phyloP scores from a whole-genome alignment of 495 filamentous ascomycete genomes.

The Penicillium ochrochloron region DNA sequence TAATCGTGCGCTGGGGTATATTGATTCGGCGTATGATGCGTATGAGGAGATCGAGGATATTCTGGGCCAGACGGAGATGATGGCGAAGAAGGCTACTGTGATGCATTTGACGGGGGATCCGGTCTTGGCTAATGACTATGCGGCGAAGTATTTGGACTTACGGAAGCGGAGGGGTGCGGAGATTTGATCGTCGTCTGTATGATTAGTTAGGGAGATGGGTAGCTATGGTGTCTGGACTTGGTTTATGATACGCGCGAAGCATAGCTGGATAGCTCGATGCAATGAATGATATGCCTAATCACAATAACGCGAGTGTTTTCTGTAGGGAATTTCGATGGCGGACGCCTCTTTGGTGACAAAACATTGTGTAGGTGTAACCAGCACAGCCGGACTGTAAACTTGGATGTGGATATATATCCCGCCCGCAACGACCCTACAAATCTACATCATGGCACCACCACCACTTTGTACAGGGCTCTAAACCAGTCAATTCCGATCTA shows the following conservation, averaged over 20 bases:
- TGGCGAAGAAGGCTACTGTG: slow-evolving; percentile 84
- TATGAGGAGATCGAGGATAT: slow-evolving; percentile 77
- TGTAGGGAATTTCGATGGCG: neutral
- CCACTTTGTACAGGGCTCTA: neutral
- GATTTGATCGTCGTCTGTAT: slow-evolving; percentile 16
- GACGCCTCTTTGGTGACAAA: too few relatives aligned
- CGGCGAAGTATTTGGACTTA: slow-evolving; percentile 69
- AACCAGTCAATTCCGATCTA: slow-evolving; percentile 18
- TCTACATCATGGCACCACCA: neutral
- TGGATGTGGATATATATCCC: neutral
- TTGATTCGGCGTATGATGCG: slow-evolving; percentile 69
- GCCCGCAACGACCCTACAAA: neutral
- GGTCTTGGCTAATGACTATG: slow-evolving; percentile 73
- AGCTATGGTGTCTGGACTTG: neutral
- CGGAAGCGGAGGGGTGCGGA: slow-evolving; percentile 40
- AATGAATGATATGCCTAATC: slow-evolving; percentile 1
- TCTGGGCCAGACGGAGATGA: slow-evolving; percentile 76
- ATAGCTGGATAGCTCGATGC: neutral
- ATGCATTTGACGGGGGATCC: slow-evolving; percentile 76
- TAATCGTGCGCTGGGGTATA: slow-evolving; percentile 65
- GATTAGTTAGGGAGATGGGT: neutral
- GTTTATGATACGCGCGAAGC: neutral
- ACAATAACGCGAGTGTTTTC: neutral
- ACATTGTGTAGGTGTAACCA: neutral
- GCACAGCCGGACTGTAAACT: neutral